Base-by-base conservation (phyloP, 2,329 filamentous ascomycete genomes). In the Colletotrichum truncatum region DNA sequence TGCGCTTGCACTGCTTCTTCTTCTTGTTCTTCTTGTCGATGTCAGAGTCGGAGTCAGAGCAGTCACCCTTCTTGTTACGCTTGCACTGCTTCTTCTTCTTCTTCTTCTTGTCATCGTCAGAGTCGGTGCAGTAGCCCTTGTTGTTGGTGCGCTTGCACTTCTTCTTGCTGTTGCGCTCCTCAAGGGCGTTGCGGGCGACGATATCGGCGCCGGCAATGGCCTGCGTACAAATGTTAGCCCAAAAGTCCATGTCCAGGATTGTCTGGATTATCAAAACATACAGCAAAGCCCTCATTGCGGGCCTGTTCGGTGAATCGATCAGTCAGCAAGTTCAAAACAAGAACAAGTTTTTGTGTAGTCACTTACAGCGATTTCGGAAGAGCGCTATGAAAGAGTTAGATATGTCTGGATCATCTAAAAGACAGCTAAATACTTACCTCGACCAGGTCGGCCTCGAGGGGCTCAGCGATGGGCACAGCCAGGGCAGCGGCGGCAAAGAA, bases 21-120 rank as follows among this genome's bases (percentile, higher is more conserved):
- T 49, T 28, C 18, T 45, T 43, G n/a, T 55, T 32, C 38, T 21
- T 34, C 49, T 53, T 53, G 4, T 59, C 18, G 5, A 23, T 12
- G 16, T 61, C 49, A n/a, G 58, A 60, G 16, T 53, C 54, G 18
- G n/a, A n/a, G n/a, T n/a, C n/a, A n/a, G 23, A 26, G 30, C 61
- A 64, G n/a, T 64, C 36, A n/a, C 61, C 55, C 56, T 64, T 64
- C 30, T 36, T 64, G 55, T 61, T 61, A 34, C 56, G 61, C 55
- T 64, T 64, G 61, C 61, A 64, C 30, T 64, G 10, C n/a, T n/a
- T n/a, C n/a, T n/a, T n/a, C 56, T 64, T 61, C 34, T 54, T 32
- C 6, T 41, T 25, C 12, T 48, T 46, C 54, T 59, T 52, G 12
- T 49, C 32, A 1, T 48, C 28, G 14, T 58, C 54, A n/a, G 43